Base-by-base conservation (phyloP, 2,329 filamentous ascomycete species). In the Penicillium sp. region DNA sequence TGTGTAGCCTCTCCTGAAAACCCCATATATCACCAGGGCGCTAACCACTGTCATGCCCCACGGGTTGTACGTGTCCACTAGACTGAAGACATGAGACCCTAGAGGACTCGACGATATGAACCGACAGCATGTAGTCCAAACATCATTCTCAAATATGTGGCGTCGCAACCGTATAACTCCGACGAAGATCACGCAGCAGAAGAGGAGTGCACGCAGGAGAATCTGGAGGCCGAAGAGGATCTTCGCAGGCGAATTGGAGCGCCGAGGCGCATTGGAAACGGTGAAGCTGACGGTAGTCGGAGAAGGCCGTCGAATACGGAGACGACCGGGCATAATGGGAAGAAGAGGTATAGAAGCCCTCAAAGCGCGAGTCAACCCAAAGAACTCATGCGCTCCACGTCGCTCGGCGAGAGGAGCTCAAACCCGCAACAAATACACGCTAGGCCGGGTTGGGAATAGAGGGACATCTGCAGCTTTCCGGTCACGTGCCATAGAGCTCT, bases 221-320 rank as follows among this genome's bases (percentile, higher is more conserved):
- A 78, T 51, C 29, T 70, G 62, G 20, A 74, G 39, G 45, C 65
- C 62, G 51, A 69, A 72, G 4, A 69, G 50, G 32, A 72, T 41
- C 41, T 65, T 70, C 9, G 75, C 68, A 10, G 72, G 57, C 20
- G 76, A 56, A 11, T 71, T 76, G 7, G 63, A 63, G 23, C 66
- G 68, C 9, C 65, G 59, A 9, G 86, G 80, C 30, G 81, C 80
- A 42, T 90, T 96, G 23, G 90, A 93, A 40, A 96, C 87, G 19
- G 86, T 94, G 75, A 91, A 97, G 52, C 87, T 85, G 62, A 87
- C 83, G n/a, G 93, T 95, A 2, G 89, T 94, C 32, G 87, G 84
- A 16, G 93, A 90, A 34, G 87, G 86, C 47, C 65, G 65, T 37
- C 62, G 58, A 29, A 62, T 45, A 29, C 55, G 59, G 19, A 70